phyloP scores from a whole-genome alignment of 768 basidiomycete genomes.

The Lactifluus echinatus region DNA sequence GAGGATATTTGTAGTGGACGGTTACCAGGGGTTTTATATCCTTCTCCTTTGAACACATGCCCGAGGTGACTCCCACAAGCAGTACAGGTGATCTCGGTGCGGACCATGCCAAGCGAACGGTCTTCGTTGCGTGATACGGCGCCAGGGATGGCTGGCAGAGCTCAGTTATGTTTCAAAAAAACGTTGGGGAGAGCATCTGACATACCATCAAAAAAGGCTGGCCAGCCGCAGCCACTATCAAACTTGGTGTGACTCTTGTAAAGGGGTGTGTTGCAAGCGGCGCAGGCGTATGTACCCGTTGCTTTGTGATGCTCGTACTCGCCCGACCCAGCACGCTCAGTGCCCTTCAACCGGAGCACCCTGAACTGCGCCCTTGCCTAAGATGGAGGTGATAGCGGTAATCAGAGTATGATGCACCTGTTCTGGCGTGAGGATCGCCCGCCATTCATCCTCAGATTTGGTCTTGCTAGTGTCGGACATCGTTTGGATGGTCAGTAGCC shows the following conservation, averaged over 20 bases:
- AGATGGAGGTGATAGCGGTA: not conserved
- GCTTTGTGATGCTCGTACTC: slow-evolving; percentile 63
- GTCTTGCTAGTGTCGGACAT: slow-evolving; percentile 24
- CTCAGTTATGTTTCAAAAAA: not conserved
- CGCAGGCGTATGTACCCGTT: slow-evolving; percentile 68
- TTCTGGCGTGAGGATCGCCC: slow-evolving; percentile 66
- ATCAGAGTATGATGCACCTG: slow-evolving; percentile 46
- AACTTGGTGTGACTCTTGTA: slow-evolving; percentile 91
- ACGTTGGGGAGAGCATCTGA: not conserved
- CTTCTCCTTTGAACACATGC: slow-evolving; percentile 93
- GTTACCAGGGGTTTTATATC: slow-evolving; percentile 65
- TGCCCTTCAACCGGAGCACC: slow-evolving; percentile 79
- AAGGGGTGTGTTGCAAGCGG: slow-evolving; percentile 71
- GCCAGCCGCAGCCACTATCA: slow-evolving; percentile 92
- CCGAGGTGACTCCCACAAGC: slow-evolving; percentile 92
- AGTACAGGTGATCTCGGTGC: slow-evolving; percentile 83
- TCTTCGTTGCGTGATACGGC: slow-evolving; percentile 79
- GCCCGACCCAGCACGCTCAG: slow-evolving; percentile 71
- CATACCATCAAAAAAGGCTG: slow-evolving; percentile 90
- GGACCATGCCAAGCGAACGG: slow-evolving; percentile 48
- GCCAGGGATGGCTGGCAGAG: slow-evolving; percentile 69
- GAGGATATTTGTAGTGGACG: not conserved
- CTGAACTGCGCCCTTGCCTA: slow-evolving; percentile 50
- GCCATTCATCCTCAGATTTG: slow-evolving; percentile 77
- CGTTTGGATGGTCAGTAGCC: not conserved